These are phyloP conservation scores for Daldinia bambusicola DNA, from an alignment of 495 filamentous ascomycete genomes.

Conservation along the genomic window DNA sequence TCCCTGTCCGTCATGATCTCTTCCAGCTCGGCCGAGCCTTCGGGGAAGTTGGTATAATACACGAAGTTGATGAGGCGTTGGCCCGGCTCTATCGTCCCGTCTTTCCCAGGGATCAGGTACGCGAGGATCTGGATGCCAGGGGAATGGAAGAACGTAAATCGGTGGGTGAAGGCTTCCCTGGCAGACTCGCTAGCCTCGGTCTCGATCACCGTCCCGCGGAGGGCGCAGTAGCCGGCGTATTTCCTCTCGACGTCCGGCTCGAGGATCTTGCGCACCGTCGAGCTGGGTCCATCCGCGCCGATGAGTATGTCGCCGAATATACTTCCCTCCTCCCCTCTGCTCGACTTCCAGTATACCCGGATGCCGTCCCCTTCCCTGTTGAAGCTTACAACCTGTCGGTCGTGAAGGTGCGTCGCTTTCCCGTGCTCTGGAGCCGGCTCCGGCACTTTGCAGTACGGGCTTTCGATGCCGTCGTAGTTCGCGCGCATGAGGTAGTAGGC, in stretches of 20 bases:
- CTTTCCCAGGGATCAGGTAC: slow-evolving; percentile 64
- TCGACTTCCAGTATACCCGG: slow-evolving; percentile 52
- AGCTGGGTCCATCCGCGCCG: slow-evolving; percentile 67
- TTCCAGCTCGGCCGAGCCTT: slow-evolving; percentile 56
- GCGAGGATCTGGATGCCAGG: slow-evolving; percentile 58
- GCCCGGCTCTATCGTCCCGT: slow-evolving; percentile 59
- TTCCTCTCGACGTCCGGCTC: slow-evolving; percentile 57
- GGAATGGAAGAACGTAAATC: slow-evolving; percentile 60
- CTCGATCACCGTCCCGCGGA: slow-evolving; percentile 64
- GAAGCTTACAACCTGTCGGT: slow-evolving; percentile 58
- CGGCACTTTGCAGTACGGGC: slow-evolving; percentile 57
- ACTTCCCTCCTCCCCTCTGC: slow-evolving; percentile 50
- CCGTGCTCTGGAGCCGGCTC: slow-evolving; percentile 50
- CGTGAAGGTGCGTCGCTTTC: slow-evolving; percentile 57
- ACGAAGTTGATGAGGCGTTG: slow-evolving; percentile 66
- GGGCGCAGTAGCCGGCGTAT: slow-evolving; percentile 68
- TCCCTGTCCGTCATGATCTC: slow-evolving; percentile 64
- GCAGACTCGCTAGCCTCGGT: slow-evolving; percentile 46
- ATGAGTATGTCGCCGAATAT: slow-evolving; percentile 60
- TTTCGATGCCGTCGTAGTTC: slow-evolving; percentile 64
- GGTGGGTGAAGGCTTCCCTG: slow-evolving; percentile 36
- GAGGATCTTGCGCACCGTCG: slow-evolving; percentile 60
- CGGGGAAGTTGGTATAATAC: slow-evolving; percentile 66
- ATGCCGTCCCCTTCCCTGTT: slow-evolving; percentile 52
- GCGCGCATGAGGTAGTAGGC: slow-evolving; percentile 64